Base-by-base conservation (phyloP, 164 flowering plant species). In the Echeveria elegans region DNA sequence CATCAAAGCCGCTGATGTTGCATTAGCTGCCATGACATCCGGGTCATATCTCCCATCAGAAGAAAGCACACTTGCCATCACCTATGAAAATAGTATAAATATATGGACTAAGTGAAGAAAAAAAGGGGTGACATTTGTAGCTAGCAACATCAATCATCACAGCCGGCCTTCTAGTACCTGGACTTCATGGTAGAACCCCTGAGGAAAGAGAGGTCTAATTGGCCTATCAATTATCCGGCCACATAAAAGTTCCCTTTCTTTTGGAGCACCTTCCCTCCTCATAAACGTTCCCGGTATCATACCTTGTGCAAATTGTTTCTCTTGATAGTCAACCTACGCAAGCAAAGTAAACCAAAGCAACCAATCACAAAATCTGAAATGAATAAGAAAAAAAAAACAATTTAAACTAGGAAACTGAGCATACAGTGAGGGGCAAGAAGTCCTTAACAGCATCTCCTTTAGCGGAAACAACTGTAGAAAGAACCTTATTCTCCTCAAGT, bases 31-130 rank as follows among this genome's bases (percentile, higher is more conserved):
- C 92, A 94, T 78, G 61, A 94, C 78, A 81, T 89, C 96, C 45
- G 99, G 99, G 79, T 94, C 99, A 85, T 91, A 96, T 70, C 84
- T 83, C 79, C 99, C 99, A 76, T 94, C 99, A 60, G 97, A 94
- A 64, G 96, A 91, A 64, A 91, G 95, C 72, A 91, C 99, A 76
- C 82, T 89, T 56, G 97, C 90, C 85, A 79, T 86, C 63, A 91
- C 88, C 99, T 94, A 73, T 29, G 45, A 69, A 69, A 63, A 30
- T 65, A 28, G 28, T n/a, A 41, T 68, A 11, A 45, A 11, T 66
- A 64, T 19, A 68, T 43, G 2, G 59, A 32, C 53, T 23, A 36
- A 9, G 6, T 47, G 37, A 37, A 60, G 6, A 4, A 61, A 60
- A 3, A 43, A 50, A 64, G n/a, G n/a, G n/a, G n/a, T 29, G 23